These are phyloP conservation scores for Capronia americana DNA, from an alignment of 2,329 filamentous ascomycete species.

Conservation along the genomic window DNA sequence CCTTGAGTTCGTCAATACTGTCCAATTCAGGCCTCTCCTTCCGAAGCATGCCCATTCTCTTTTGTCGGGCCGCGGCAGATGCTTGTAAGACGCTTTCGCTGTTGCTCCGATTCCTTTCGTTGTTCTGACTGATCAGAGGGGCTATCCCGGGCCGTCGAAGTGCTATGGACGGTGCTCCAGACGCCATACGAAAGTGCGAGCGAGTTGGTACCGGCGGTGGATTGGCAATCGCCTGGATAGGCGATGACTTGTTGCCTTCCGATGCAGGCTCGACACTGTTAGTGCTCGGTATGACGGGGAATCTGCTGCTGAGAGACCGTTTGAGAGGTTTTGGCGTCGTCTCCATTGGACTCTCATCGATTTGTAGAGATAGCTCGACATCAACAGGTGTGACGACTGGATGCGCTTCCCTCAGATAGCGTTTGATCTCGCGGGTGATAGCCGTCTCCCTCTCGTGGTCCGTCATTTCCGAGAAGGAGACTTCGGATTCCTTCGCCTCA, in stretches of 20 bases:
- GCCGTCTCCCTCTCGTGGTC: slow-evolving; percentile 67
- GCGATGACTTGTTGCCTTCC: slow-evolving; percentile 35
- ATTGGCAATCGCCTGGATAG: slow-evolving; percentile 46
- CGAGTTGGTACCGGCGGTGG: slow-evolving; percentile 79
- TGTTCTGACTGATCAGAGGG: slow-evolving; percentile 65
- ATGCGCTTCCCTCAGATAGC: slow-evolving; percentile 59
- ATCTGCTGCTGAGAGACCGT: slow-evolving; percentile 61
- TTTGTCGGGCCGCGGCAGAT: slow-evolving; percentile 55
- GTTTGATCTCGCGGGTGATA: slow-evolving; percentile 66
- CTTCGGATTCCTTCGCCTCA: slow-evolving; percentile 70
- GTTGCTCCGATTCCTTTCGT: slow-evolving; percentile 63
- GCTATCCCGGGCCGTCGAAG: slow-evolving; percentile 75
- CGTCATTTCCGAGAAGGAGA: slow-evolving; percentile 60
- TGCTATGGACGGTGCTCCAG: slow-evolving; percentile 48
- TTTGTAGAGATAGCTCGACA: slow-evolving; percentile 55
- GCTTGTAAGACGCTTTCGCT: slow-evolving; percentile 65
- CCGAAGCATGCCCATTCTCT: slow-evolving; percentile 66
- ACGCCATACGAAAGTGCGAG: slow-evolving; percentile 74
- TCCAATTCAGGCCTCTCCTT: slow-evolving; percentile 62
- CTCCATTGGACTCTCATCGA: slow-evolving; percentile 74
- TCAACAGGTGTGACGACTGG: slow-evolving; percentile 46
- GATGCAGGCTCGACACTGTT: slow-evolving; percentile 52
- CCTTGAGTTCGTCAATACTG: slow-evolving; percentile 59
- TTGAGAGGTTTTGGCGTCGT: slow-evolving; percentile 72
- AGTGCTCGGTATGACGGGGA: slow-evolving; percentile 72